Evolutionary conservation across 2,329 filamentous ascomycete species (phyloP), one percentile per base, ranked within the genome.

Genomic region (Plenodomus lindquistii): DNA sequence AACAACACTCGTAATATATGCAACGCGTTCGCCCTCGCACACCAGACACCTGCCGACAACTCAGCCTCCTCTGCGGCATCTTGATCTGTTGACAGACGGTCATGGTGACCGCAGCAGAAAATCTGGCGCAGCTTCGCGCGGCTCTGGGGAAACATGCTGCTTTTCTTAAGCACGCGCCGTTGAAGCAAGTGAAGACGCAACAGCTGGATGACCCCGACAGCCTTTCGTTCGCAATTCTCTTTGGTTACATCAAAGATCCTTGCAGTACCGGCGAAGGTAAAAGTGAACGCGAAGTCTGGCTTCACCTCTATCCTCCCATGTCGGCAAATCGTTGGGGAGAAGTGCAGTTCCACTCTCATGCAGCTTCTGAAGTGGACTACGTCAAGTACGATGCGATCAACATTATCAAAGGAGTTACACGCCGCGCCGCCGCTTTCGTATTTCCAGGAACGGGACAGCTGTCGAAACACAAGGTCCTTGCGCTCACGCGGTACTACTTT

Each of bases 401-500:
- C 16, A 41, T 49, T n/a, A 19, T 37, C 13, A 11, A 22, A 4
- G 31, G 13, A 0, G 17, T 34, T 2, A 13, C 22, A 20, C 27
- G 27, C 15, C 3, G 27, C 18, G 34, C 34, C 1, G 4, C 13
- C n/a, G 46, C 38, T 3, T 49, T 49, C 18, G 35, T 4, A 11
- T 22, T 31, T 8, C 27, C 27, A 11, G 27, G 27, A 8, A 31
- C 37, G 1, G 45, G 31, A 22, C 40, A 18, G 20, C 8, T 22
- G 4, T 42, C 52, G 1, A 39, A 18, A 2, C 8, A n/a, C 11
- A 52, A 50, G 19, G 2, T 45, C 15, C 15, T 24, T 1, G 49
- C 52, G 13, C 41, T 55, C 1, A 46, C 46, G 1, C 47, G 38
- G 4, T 55, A 50, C 15, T 53, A 55, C n/a, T 52, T 48, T 16